phyloP scores from a whole-genome alignment of 2,329 filamentous ascomycete genomes.

The Fusarium odoratissimum region DNA sequence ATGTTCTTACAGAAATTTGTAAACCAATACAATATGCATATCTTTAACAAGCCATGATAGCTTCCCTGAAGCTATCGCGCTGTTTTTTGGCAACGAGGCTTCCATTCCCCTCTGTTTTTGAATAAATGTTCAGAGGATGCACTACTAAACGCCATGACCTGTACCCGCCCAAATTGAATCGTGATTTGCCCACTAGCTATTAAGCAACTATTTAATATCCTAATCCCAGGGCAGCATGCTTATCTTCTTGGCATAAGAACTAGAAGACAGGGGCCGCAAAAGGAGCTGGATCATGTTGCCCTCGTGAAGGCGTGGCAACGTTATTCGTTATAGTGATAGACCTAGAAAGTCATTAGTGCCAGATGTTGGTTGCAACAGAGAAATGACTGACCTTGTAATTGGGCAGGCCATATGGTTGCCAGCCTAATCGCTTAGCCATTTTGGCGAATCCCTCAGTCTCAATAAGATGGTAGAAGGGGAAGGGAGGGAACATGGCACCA shows the following conservation, averaged over 20 bases:
- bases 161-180: conserved; percentile 38
- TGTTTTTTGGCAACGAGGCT: not conserved
- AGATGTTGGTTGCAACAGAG: not conserved
- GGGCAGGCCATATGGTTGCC: conserved; percentile 86
- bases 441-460: conserved; percentile 98
- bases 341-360: conserved; percentile 59
- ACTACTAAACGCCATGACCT: conserved; percentile 44
- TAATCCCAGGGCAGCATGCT: conserved; percentile 6
- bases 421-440: conserved; percentile 92
- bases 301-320: conserved; percentile 15
- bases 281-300: conserved; percentile 18
- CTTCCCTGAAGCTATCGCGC: not conserved
- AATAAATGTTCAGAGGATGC: conserved; percentile 29
- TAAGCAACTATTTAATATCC: conserved; percentile 1
- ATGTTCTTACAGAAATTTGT: conserved; percentile 7
- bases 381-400: conserved; percentile 86
- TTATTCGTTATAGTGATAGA: conserved; percentile 92
- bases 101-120: conserved; percentile 12
- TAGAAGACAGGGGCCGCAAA: conserved; percentile 16
- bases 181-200: conserved; percentile 23
- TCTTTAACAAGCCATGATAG: not conserved
- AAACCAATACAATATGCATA: conserved; percentile 9
- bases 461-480: conserved; percentile 95
- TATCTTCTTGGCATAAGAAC: conserved; percentile 26
- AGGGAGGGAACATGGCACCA: conserved; percentile 98